phyloP scores from a whole-genome alignment of 805 yeast species.

The Suhomyces emberorum region DNA sequence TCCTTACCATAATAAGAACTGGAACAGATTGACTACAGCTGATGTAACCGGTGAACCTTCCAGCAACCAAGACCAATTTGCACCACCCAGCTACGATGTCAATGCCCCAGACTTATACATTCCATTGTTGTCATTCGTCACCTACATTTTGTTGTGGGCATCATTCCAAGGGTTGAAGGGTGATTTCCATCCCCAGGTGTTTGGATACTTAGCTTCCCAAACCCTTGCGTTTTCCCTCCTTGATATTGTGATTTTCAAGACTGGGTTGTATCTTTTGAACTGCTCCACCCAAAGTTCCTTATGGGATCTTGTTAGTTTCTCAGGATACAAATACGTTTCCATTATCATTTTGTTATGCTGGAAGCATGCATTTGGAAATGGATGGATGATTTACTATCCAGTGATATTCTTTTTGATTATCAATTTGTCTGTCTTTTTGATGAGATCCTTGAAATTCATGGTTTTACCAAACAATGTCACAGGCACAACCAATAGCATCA shows the following conservation, averaged over 20 bases:
- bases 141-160: slow-evolving; percentile 83
- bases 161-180: slow-evolving; percentile 82
- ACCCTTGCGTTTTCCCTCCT: slow-evolving; percentile 77
- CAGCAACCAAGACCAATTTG: slow-evolving; percentile 40
- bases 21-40: slow-evolving; percentile 57
- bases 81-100: slow-evolving; percentile 79
- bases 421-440: slow-evolving; percentile 55
- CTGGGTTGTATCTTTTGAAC: slow-evolving; percentile 78
- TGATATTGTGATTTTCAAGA: slow-evolving; percentile 72
- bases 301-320: slow-evolving; percentile 83
- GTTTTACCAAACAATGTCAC: slow-evolving; percentile 53
- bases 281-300: slow-evolving; percentile 58
- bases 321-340: slow-evolving; percentile 93
- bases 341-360: slow-evolving; percentile 54
- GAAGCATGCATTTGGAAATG: slow-evolving; percentile 42
- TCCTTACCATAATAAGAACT: slow-evolving; percentile 81
- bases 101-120: slow-evolving; percentile 97
- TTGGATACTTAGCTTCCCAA: slow-evolving; percentile 83
- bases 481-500: slow-evolving; percentile 49
- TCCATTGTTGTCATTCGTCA: slow-evolving; percentile 89
- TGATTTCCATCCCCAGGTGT: slow-evolving; percentile 86
- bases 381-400: slow-evolving; percentile 35
- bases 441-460: slow-evolving; percentile 67
- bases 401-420: slow-evolving; percentile 32
- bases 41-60: slow-evolving; percentile 21